A percentile compares a stretch with the other conserved stretches of the same genome.
phyloP scores from a whole-genome alignment of 202 grass and related monocot genomes.

The Schoenoplectus tabernaemontani region DNA sequence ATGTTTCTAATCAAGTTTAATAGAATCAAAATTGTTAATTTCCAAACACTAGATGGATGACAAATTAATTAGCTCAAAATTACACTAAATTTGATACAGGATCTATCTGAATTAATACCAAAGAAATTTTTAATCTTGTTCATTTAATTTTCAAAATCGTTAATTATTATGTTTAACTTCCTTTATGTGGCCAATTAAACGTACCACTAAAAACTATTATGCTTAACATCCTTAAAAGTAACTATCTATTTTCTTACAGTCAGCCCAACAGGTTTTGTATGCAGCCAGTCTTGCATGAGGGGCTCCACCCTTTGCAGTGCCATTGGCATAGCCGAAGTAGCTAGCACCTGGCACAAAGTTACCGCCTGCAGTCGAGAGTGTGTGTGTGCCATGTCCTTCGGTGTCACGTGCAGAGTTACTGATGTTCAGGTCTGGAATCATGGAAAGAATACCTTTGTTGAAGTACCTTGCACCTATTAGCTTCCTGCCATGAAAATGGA shows the following conservation, averaged over 20 bases:
- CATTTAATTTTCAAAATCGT: neutral
- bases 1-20: neutral
- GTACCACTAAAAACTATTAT: no score
- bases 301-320: slow-evolving; percentile 68
- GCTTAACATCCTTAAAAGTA: no score
- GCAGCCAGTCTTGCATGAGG: slow-evolving; percentile 41
- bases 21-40: neutral
- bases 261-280: slow-evolving; percentile 63
- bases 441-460: slow-evolving; percentile 32
- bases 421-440: neutral
- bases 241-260: slow-evolving; percentile 12
- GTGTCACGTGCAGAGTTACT: slow-evolving; percentile 52
- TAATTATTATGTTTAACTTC: no score
- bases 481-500: slow-evolving; percentile 31
- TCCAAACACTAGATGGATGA: neutral
- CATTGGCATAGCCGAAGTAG: slow-evolving; percentile 59
- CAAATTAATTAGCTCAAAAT: neutral
- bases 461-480: slow-evolving; percentile 71
- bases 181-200: no score
- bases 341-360: slow-evolving; percentile 46
- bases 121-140: neutral
- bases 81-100: neutral
- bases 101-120: neutral
- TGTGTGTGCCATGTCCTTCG: slow-evolving; percentile 77
- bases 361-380: slow-evolving; percentile 64